Evolutionary conservation across 2,329 filamentous ascomycete species (phyloP), one percentile per base, ranked within the genome.

Genomic region (Cladophialophora yegresii): DNA sequence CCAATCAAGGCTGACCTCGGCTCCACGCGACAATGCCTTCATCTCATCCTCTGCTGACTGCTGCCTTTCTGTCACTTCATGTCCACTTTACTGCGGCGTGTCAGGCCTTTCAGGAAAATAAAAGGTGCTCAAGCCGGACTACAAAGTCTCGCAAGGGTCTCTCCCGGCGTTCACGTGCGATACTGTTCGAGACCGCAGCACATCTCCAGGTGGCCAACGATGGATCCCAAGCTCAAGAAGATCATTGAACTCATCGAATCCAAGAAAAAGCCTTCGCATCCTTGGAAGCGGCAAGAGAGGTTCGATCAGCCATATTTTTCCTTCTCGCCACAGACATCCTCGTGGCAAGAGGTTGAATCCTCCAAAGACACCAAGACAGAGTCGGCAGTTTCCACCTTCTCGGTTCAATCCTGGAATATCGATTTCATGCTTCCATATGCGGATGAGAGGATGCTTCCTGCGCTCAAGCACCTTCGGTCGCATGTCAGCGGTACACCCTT

Each of bases 401-500:
- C 72, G 3, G 66, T 82, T 6, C 73, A 80, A 54, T 79, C 78
- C 54, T 83, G 80, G 80, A 83, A 83, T 69, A 82, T 83, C 66
- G 80, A 83, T 70, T 77, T 81, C 66, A 77, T 79, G 65, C 69
- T 76, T 8, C 74, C 74, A 0, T 77, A 73, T 51, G 69, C 72
- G 0, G 63, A 74, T 23, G 72, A 77, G 23, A 76, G 81, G 22
- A 82, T 82, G 78, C 61, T 62, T 1, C 74, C 74, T 4, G 81
- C 78, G 1, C 67, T 82, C 3, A 55, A 69, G 4, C 73, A 82
- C 68, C 75, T 82, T 30, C 61, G 77, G 16, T 57, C 65, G 0
- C 68, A 78, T 6, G 66, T 77, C 26, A 64, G 64, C 1, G 70
- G 70, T n/a, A 54, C 45, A 26, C 13, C 50, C 65, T 10, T 62